Base-by-base conservation (phyloP, 1,284 basidiomycete species). In the Neotropicomus parvogracilis region DNA sequence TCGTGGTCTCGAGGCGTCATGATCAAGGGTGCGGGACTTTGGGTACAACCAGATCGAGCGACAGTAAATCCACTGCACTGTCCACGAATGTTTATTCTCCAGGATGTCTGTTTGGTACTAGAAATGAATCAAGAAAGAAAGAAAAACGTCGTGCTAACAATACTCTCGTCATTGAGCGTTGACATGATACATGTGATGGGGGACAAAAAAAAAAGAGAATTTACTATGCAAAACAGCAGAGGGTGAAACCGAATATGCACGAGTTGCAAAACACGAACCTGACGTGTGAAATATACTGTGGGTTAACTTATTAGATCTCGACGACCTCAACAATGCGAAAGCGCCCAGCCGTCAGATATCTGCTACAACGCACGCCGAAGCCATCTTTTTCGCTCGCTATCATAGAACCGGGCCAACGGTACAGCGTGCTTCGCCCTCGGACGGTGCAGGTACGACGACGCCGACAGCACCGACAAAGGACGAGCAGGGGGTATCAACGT, bases 21-120 rank as follows among this genome's bases (percentile, higher is more conserved):
- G 37, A 64, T 83, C n/a, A 67, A 75, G 3, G 73, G 74, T 3
- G 80, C 79, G 1, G 81, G 81, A 0, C 81, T 82, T 62, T 83
- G 82, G 80, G 76, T 78, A 17, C 80, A 81, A 60, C 79, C 79
- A 53, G 79, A 80, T n/a, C n/a, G n/a, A n/a, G n/a, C n/a, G n/a
- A n/a, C n/a, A 24, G 20, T 11, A 24, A 24, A 12, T 17, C 17
- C 1, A 14, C 31, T 14, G n/a, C n/a, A n/a, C 27, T 43, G n/a
- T 29, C 21, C 33, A 24, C 8, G 24, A 24, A 24, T 24, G 24
- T 24, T 24, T 8, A 37, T 24, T 32, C 13, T 29, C 33, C 16
- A 10, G 24, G 4, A 32, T 12, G n/a, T 17, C 13, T 42, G 29
- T 12, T 43, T 46, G n/a, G 39, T 57, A 42, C 49, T 64, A 64